These are phyloP conservation scores for Ustilago sp. DNA, from an alignment of 1,284 basidiomycete species.

Conservation along the genomic window DNA sequence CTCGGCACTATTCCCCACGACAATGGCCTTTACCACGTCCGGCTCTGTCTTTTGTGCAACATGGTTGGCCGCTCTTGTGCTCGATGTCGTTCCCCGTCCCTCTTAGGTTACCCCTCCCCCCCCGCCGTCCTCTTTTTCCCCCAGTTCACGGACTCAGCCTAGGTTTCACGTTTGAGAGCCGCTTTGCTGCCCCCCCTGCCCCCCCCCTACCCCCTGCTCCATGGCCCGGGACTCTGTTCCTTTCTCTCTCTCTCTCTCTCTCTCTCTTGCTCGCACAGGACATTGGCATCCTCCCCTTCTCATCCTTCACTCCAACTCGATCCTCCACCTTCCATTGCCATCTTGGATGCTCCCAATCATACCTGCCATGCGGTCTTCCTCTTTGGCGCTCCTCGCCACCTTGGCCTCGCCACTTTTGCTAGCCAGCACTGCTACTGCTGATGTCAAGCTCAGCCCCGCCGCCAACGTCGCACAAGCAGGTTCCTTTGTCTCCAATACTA, in stretches of 20 bases:
- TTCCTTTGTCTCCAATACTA: slow-evolving; percentile 41
- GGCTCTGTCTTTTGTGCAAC: too few species aligned
- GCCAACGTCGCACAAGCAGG: slow-evolving; percentile 21
- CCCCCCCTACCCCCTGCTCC: too few species aligned
- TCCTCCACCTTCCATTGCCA: neutral
- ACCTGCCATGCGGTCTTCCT: slow-evolving; percentile 26
- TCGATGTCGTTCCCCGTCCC: too few species aligned
- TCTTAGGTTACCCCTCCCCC: too few species aligned
- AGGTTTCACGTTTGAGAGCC: neutral
- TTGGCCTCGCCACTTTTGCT: slow-evolving; percentile 31
- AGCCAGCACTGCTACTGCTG: slow-evolving; percentile 10
- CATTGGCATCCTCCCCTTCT: neutral
- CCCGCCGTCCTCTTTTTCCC: neutral
- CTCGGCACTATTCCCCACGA: neutral
- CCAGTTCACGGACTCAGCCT: too few species aligned
- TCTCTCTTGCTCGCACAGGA: neutral
- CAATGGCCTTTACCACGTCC: neutral
- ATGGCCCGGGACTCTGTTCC: too few species aligned
- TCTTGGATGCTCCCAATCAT: neutral
- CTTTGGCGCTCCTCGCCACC: slow-evolving; percentile 38
- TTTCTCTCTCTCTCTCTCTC: too few species aligned
- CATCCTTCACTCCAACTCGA: neutral
- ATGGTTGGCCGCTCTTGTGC: too few species aligned
- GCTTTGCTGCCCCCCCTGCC: too few species aligned
- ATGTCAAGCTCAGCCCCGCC: slow-evolving; percentile 40